phyloP scores from a whole-genome alignment of 768 basidiomycete genomes.

The Tylopilus rubrobrunneus region DNA sequence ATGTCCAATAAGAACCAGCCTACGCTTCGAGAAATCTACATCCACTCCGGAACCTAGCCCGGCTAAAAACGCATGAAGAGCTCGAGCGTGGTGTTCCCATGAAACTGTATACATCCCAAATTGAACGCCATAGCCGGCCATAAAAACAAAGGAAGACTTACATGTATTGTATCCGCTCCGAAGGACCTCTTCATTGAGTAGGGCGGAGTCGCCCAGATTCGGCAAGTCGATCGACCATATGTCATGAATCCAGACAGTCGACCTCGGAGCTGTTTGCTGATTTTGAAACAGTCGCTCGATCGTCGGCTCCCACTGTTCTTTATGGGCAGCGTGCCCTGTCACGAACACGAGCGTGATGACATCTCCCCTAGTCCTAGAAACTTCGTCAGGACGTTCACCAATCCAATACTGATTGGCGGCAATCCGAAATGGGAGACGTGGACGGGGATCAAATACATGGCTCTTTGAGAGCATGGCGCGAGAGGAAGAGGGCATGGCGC shows the following conservation, averaged over 20 bases:
- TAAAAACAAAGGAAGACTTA: background rate
- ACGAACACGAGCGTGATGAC: conserved; percentile 1
- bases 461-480: background rate
- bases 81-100: too few relatives aligned
- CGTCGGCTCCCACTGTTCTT: conserved; percentile 9
- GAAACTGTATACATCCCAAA: too few relatives aligned
- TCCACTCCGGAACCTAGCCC: too few relatives aligned
- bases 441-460: background rate
- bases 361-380: background rate
- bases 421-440: background rate
- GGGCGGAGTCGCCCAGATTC: conserved; percentile 7
- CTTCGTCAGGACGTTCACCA: background rate
- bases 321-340: background rate
- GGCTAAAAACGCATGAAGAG: too few relatives aligned
- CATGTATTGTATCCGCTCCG: background rate
- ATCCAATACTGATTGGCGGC: conserved; percentile 1
- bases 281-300: conserved; percentile 1
- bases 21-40: too few relatives aligned
- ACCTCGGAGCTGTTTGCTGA: background rate
- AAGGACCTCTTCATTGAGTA: conserved; percentile 8
- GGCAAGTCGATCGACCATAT: conserved; percentile 6
- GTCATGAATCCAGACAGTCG: background rate
- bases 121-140: too few relatives aligned
- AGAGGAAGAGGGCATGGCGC: background rate
- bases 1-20: too few relatives aligned